A percentile compares a stretch with the other conserved stretches of the same genome.
These are phyloP conservation scores for Logfia minima DNA, from an alignment of 129 eudicot genomes.

Conservation along the genomic window DNA sequence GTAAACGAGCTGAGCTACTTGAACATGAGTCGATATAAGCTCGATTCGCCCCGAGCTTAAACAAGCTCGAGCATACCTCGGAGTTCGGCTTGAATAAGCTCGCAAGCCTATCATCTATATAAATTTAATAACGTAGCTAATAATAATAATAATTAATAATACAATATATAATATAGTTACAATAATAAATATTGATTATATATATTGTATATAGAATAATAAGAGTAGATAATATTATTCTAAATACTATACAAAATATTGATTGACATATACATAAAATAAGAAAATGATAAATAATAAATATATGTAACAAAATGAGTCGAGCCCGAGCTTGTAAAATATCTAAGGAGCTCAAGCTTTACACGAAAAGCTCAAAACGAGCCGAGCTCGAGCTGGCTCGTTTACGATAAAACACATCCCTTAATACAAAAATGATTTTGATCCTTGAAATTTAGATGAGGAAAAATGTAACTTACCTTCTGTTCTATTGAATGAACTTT, in stretches of 20 bases:
- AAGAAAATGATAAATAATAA: neutral
- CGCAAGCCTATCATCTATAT: neutral
- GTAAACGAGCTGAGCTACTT: neutral
- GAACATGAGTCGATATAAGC: neutral
- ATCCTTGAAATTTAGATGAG: neutral
- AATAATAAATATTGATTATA: too few relatives aligned
- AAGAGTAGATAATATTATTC: neutral
- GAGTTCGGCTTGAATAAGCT: neutral
- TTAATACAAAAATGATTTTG: neutral
- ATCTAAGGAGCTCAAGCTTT: neutral
- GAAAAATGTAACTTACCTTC: constrained; percentile 48
- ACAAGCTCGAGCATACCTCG: neutral
- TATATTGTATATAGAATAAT: too few relatives aligned
- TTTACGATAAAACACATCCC: neutral
- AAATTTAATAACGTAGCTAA: too few relatives aligned
- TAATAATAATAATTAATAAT: too few relatives aligned
- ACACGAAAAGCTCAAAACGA: neutral
- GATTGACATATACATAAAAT: too few relatives aligned
- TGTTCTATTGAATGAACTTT: constrained; percentile 96
- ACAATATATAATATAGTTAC: too few relatives aligned
- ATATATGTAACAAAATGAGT: neutral
- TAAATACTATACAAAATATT: neutral
- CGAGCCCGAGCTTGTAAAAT: neutral
- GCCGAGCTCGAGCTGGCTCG: neutral
- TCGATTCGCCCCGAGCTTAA: neutral